phyloP scores from a whole-genome alignment of 495 filamentous ascomycete species.

The Elasticomyces elasticus region DNA sequence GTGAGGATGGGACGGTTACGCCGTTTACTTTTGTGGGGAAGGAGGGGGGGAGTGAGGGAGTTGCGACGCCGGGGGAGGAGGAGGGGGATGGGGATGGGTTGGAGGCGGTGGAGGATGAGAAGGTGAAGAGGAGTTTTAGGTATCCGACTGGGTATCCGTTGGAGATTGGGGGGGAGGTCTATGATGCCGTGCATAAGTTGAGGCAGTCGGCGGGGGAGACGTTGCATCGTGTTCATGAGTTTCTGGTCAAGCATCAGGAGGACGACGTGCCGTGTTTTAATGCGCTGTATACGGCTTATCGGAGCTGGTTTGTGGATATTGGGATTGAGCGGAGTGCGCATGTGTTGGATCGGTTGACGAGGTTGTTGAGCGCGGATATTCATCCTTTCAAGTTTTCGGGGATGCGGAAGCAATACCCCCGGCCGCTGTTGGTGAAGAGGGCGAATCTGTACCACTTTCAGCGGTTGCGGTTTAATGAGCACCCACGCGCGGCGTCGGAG shows the following conservation, averaged over 20 bases:
- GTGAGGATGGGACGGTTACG: conserved; percentile 42
- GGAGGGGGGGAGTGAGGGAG: conserved; percentile 14
- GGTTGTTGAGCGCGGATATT: conserved; percentile 74
- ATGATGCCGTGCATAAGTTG: conserved; percentile 65
- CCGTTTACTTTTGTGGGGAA: conserved; percentile 17
- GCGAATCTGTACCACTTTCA: conserved; percentile 93
- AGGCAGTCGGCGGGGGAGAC: conserved; percentile 69
- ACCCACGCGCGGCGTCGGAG: conserved; percentile 70
- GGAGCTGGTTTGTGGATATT: conserved; percentile 95
- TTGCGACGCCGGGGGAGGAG: conserved; percentile 31
- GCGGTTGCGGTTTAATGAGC: conserved; percentile 83
- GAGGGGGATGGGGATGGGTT: conserved; percentile 56
- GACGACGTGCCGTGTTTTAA: conserved; percentile 96
- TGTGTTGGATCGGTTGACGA: conserved; percentile 74
- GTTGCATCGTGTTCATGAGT: conserved; percentile 73
- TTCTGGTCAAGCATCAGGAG: conserved; percentile 74
- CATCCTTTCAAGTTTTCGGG: conserved; percentile 90
- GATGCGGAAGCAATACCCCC: conserved; percentile 81
- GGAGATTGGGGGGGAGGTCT: conserved; percentile 49
- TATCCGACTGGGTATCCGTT: conserved; percentile 84
- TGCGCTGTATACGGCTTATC: conserved; percentile 79
- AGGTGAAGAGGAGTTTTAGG: conserved; percentile 66
- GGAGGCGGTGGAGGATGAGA: conserved; percentile 68
- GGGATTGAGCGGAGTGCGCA: conserved; percentile 93
- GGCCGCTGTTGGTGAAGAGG: conserved; percentile 76